Evolutionary conservation across 1,284 basidiomycete species (phyloP).

Genomic region (Quambalaria eucalypti): DNA sequence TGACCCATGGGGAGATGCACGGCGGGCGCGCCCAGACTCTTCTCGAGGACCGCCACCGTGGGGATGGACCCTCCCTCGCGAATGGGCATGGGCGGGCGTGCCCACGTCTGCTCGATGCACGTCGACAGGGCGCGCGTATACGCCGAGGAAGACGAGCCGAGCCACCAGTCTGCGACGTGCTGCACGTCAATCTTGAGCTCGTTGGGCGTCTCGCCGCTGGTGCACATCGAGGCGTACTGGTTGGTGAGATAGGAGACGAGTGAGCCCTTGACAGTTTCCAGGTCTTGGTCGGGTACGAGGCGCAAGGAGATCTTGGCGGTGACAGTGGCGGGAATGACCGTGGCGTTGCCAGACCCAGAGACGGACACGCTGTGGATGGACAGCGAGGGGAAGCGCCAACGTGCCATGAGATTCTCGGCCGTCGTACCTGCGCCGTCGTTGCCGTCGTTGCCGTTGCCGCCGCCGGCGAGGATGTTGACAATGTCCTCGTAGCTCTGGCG

Average conservation of each 20-base stretch:
- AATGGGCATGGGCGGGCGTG: conserved; percentile 43
- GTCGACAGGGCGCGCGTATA: conserved; percentile 76
- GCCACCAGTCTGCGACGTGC: conserved; percentile 90
- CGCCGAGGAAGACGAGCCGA: conserved; percentile 68
- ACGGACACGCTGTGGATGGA: conserved; percentile 20
- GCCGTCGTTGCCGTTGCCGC: not conserved
- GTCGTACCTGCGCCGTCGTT: conserved; percentile 1
- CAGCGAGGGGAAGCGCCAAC: conserved; percentile 36
- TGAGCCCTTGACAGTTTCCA: conserved; percentile 60
- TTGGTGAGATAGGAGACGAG: conserved; percentile 58
- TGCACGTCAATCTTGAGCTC: conserved; percentile 57
- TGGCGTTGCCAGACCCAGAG: conserved; percentile 25
- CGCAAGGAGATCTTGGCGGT: conserved; percentile 54
- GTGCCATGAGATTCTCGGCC: conserved; percentile 27
- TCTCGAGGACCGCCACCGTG: conserved; percentile 82
- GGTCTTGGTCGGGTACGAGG: conserved; percentile 84
- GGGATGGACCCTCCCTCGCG: conserved; percentile 50
- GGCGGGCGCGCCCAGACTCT: conserved; percentile 65
- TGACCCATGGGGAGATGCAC: conserved; percentile 76
- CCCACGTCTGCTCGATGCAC: conserved; percentile 77
- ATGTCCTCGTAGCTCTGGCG: conserved; percentile 42
- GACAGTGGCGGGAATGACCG: conserved; percentile 34
- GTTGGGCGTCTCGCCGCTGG: conserved; percentile 16
- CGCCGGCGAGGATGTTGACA: conserved; percentile 11
- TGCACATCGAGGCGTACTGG: conserved; percentile 57